These are phyloP conservation scores for Marsdenia floribunda DNA, from an alignment of 257 asterid genomes.

Conservation along the genomic window DNA sequence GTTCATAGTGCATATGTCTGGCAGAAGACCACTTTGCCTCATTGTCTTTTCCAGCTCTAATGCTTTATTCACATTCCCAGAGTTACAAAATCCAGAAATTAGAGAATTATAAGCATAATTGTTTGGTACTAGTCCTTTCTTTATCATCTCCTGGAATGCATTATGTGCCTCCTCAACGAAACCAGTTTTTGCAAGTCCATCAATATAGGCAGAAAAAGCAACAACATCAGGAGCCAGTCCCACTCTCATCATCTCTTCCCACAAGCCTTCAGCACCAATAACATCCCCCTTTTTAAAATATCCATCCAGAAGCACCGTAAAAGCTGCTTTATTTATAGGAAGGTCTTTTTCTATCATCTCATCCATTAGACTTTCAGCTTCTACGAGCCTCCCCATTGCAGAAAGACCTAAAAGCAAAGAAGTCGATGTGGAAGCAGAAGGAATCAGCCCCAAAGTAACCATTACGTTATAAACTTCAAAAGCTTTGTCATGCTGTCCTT, in stretches of 20 bases:
- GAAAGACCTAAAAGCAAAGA: conserved; percentile 71
- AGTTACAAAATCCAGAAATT: conserved; percentile 65
- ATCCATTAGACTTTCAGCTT: conserved; percentile 54
- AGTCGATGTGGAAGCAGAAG: conserved; percentile 73
- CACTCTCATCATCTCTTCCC: conserved; percentile 71
- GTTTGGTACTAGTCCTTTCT: conserved; percentile 70
- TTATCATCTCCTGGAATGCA: conserved; percentile 43
- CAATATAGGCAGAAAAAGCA: conserved; percentile 79
- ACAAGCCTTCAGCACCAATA: conserved; percentile 55
- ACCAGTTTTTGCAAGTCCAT: conserved; percentile 67
- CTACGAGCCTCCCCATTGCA: conserved; percentile 54
- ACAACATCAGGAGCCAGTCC: conserved; percentile 86
- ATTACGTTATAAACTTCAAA: conserved; percentile 61
- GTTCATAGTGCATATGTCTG: conserved; percentile 73
- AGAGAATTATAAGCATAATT: conserved; percentile 78
- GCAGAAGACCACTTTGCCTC: conserved; percentile 67
- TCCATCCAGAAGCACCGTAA: conserved; percentile 75
- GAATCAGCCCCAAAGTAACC: conserved; percentile 57
- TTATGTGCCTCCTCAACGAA: conserved; percentile 58
- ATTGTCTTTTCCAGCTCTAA: conserved; percentile 62
- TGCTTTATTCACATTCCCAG: conserved; percentile 54
- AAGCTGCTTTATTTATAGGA: conserved; percentile 55
- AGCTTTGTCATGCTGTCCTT: conserved; percentile 56
- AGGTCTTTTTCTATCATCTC: conserved; percentile 63
- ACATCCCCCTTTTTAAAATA: conserved; percentile 67